A percentile compares a stretch with the other conserved stretches of the same genome.
Evolutionary conservation across 768 basidiomycete genomes (phyloP).

Genomic region (Hygrocybe punicea): DNA sequence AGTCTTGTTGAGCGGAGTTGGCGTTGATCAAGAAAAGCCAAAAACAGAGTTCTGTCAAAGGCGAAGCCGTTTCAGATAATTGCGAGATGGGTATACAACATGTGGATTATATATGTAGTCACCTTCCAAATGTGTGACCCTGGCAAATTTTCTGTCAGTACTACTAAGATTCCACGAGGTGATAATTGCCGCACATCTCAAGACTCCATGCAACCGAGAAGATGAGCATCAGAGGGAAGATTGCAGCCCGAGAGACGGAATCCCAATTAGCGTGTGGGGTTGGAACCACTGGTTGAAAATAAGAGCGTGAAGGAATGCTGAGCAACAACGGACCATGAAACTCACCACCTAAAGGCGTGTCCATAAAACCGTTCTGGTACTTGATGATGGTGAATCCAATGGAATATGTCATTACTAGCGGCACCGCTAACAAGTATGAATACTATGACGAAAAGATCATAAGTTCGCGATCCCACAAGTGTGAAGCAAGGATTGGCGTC

Average conservation of each 20-base stretch:
- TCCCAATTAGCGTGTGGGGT: conserved; percentile 63
- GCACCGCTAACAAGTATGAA: conserved; percentile 63
- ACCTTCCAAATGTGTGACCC: conserved; percentile 82
- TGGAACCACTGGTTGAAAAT: conserved; percentile 49
- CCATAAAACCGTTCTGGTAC: conserved; percentile 62
- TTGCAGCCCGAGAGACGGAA: conserved; percentile 39
- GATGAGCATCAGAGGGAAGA: conserved; percentile 63
- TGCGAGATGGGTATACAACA: not conserved
- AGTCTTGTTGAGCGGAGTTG: conserved; percentile 58
- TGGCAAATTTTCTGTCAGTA: conserved; percentile 23
- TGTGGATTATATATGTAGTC: conserved; percentile 7
- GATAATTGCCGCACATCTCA: conserved; percentile 56
- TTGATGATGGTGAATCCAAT: conserved; percentile 70
- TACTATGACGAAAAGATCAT: conserved; percentile 46
- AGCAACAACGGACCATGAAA: conserved; percentile 14
- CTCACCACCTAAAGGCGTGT: conserved; percentile 51
- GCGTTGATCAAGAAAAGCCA: conserved; percentile 82
- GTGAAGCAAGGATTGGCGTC: conserved; percentile 15
- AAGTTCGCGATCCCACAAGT: not conserved
- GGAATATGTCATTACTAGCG: conserved; percentile 55
- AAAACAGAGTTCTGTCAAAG: conserved; percentile 68
- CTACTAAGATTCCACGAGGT: not conserved
- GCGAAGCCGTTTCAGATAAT: conserved; percentile 7
- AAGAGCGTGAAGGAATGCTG: not conserved
- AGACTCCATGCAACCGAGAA: conserved; percentile 69